A percentile compares a stretch with the other conserved stretches of the same genome.
Evolutionary conservation across 2,329 filamentous ascomycete species (phyloP).

Genomic region (Pezicula rhizophila): DNA sequence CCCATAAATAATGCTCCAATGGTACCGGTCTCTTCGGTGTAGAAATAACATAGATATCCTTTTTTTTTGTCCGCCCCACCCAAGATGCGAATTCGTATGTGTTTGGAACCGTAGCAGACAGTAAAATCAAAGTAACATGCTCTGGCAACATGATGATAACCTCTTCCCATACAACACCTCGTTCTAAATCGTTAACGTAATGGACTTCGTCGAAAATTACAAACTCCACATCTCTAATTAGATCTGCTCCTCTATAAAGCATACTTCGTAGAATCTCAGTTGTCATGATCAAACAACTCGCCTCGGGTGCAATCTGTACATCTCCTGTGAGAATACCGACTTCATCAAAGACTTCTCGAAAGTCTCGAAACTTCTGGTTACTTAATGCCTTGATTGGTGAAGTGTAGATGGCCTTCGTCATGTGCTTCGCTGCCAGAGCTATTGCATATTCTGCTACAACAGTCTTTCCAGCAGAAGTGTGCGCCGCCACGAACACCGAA

Average conservation of each 20-base stretch:
- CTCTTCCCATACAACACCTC: slow-evolving; percentile 98
- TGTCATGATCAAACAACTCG: slow-evolving; percentile 98
- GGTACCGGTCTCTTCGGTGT: slow-evolving; percentile 93
- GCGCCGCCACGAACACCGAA: slow-evolving; percentile 94
- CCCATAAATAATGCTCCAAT: slow-evolving; percentile 94
- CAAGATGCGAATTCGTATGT: slow-evolving; percentile 97
- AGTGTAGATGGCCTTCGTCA: slow-evolving; percentile 99
- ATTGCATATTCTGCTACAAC: slow-evolving; percentile 98
- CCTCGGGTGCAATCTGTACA: slow-evolving; percentile 95
- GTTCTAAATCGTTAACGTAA: slow-evolving; percentile 93
- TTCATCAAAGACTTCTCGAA: slow-evolving; percentile 83
- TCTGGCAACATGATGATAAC: slow-evolving; percentile 99
- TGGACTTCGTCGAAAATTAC: slow-evolving; percentile 99
- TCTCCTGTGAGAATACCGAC: slow-evolving; percentile 96
- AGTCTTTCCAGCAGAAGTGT: slow-evolving; percentile 96
- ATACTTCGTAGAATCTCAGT: slow-evolving; percentile 97
- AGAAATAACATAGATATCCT: slow-evolving; percentile 98
- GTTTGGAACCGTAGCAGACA: slow-evolving; percentile 95
- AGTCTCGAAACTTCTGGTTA: slow-evolving; percentile 98
- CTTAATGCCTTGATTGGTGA: slow-evolving; percentile 97
- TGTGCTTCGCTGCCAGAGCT: slow-evolving; percentile 90
- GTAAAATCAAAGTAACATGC: slow-evolving; percentile 88
- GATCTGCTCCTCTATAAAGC: slow-evolving; percentile 91
- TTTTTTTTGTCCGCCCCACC: slow-evolving; percentile 97
- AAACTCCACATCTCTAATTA: slow-evolving; percentile 96